A percentile compares a stretch with the other conserved stretches of the same genome.
Conservation (phyloP, 129 eudicot species). For the Artemisia tridentata region DNA sequence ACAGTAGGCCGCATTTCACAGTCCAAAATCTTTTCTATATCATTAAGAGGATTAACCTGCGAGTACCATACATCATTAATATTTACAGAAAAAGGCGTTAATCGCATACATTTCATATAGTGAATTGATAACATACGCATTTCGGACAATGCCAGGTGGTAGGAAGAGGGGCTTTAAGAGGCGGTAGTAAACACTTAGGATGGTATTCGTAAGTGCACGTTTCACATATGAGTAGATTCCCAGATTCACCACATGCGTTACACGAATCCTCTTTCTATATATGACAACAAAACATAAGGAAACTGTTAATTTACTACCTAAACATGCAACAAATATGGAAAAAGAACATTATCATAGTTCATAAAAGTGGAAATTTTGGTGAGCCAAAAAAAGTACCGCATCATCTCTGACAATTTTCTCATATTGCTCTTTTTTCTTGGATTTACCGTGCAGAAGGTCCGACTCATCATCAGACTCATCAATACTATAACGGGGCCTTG, state of each 20-base stretch:
- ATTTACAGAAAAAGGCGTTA: neutral
- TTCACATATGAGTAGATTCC: constrained; percentile 60
- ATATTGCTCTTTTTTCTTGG: constrained; percentile 36
- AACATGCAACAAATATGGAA: no score
- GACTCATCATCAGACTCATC: constrained; percentile 91
- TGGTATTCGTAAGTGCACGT: constrained; percentile 92
- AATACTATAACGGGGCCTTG: constrained; percentile 68
- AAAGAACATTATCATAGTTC: no score
- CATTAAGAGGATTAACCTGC: constrained; percentile 85
- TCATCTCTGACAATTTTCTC: constrained; percentile 79
- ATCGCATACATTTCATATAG: neutral
- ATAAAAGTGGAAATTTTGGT: neutral
- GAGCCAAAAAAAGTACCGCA: constrained; percentile 42
- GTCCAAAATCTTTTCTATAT: constrained; percentile 91
- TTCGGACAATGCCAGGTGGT: constrained; percentile 88
- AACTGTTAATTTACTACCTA: neutral
- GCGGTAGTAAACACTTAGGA: constrained; percentile 79
- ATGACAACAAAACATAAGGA: neutral
- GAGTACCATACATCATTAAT: constrained; percentile 7
- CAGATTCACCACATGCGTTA: constrained; percentile 69
- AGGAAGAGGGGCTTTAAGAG: constrained; percentile 73
- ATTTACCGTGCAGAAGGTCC: constrained; percentile 44
- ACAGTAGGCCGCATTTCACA: constrained; percentile 85
- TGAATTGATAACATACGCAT: constrained; percentile 64
- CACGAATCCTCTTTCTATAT: constrained; percentile 81